phyloP scores from a whole-genome alignment of 805 yeast genomes.

The Scheffersomyces amazonensis region DNA sequence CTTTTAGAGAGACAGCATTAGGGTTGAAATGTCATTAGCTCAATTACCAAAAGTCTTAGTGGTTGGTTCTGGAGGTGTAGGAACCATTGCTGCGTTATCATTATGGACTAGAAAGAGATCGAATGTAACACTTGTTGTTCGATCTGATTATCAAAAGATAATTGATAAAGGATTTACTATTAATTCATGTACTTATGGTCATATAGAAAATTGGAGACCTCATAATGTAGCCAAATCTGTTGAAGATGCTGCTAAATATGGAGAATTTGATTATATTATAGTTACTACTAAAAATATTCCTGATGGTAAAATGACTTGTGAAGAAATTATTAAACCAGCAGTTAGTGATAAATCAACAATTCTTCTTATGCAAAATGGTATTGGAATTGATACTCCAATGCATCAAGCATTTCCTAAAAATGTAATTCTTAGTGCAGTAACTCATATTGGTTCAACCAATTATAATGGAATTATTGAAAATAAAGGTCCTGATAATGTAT shows the following conservation, averaged over 20 bases:
- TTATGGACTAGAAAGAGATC: constrained; percentile 47
- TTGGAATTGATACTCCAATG: constrained; percentile 33
- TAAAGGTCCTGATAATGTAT: constrained; percentile 17
- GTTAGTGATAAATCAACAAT: constrained; percentile 24
- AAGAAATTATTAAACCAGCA: constrained; percentile 38
- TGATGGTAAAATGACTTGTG: constrained; percentile 36
- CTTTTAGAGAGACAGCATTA: too few species aligned
- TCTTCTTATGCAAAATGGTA: constrained; percentile 39
- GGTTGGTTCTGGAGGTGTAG: constrained; percentile 87
- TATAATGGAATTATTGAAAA: constrained; percentile 17
- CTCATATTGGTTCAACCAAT: constrained; percentile 34
- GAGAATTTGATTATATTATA: constrained; percentile 34
- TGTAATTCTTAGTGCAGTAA: constrained; percentile 33
- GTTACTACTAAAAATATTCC: constrained; percentile 39
- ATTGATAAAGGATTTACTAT: constrained; percentile 26
- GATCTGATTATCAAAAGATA: constrained; percentile 35
- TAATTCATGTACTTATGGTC: constrained; percentile 32
- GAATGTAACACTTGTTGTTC: constrained; percentile 32
- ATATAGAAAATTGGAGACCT: constrained; percentile 28
- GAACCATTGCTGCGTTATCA: constrained; percentile 70
- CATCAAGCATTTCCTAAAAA: constrained; percentile 28
- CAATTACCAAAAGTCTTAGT: constrained; percentile 44
- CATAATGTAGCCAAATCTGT: constrained; percentile 23
- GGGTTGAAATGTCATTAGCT: too few species aligned
- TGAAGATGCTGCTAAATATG: constrained; percentile 22